Evolutionary conservation across 1,284 basidiomycete species (phyloP), one percentile per base, ranked within the genome.

Genomic region (Golubevia sp.): DNA sequence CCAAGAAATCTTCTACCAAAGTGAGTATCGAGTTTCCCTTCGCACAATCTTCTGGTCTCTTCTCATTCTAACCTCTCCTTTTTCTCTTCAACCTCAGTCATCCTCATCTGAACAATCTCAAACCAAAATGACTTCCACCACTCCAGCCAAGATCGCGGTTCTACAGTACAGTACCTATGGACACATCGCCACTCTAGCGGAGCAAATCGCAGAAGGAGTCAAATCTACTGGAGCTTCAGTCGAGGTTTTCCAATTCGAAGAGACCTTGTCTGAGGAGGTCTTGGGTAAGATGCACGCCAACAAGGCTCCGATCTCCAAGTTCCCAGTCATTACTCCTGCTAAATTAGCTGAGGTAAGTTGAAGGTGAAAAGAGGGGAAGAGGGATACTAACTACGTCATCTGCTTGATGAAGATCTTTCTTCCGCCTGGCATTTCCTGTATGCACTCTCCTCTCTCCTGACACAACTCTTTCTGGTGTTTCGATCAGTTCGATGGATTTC

Each of bases 251-350:
- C 69, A 71, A 62, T 54, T 77, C 53, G 25, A 26, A 0, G 75
- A 77, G 62, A 76, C 71, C 1, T 64, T 77, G 11, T 30, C 64
- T 5, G 63, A 66, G 0, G 66, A 74, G 11, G 66, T 77, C 1
- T 59, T 77, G 1, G 55, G 23, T 27, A 76, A 76, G 66, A 73
- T 77, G 75, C 68, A 77, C 61, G 75, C 67, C 57, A 67, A 74
- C 74, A 77, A 77, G 74, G 68, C 21, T 15, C 64, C 66, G 57
- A 61, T 66, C 38, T 24, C 25, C 3, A 0, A 27, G 0, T 51
- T 49, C 38, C 75, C 75, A 56, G 67, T 64, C 13, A 70, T 77
- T 58, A 70, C 71, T 7, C 71, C 75, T 20, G 66, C 70, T 2
- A 49, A 58, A 23, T 62, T 77, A 25, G 56, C 30, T 11, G 60